Evolutionary conservation across 1,284 basidiomycete species (phyloP), one percentile per base, ranked within the genome.

Genomic region (Rhodofomes roseus): DNA sequence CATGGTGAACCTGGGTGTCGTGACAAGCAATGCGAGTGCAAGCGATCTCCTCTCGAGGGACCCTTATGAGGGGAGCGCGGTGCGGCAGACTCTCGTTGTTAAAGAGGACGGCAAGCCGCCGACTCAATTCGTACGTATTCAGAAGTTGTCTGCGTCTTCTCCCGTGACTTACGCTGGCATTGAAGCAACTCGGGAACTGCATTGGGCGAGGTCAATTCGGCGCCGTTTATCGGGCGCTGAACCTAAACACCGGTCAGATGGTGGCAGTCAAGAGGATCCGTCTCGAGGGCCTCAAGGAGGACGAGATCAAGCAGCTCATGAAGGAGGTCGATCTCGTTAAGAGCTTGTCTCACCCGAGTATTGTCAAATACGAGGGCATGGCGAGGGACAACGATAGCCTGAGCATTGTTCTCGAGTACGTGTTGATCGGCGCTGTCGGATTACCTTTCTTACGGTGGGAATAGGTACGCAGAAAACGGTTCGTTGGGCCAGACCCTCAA

Each of bases 121-220:
- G 4, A 84, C 91, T 57, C 90, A 88, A 73, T 96, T 93, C 72
- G 94, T 96, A 71, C 83, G 92, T 84, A 34, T 52, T 43, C 59
- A n/a, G 36, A 58, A 51, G 50, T 43, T 60, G 20, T 22, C 52
- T 46, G 29, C 25, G 55, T 55, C 50, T 43, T 23, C 18, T 39
- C 48, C 29, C 22, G 41, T 8, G 23, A 56, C 41, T 36, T n/a
- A 43, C 57, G 9, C 34, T 59, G 52, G 57, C 39, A 31, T 41
- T 50, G 34, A 65, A 96, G 93, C 93, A 95, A 92, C 79, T 97
- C 20, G 95, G 95, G 37, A 96, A 97, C 73, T 96, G 94, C 73
- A 96, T 98, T 64, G 96, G 96, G 2, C 86, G 92, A 55, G 96
- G 96, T 7, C 96, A 98, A 76, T 98, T 98, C 73, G 96, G 96